Base-by-base conservation (phyloP, 2,329 filamentous ascomycete species). In the Aureobasidium leucospermi region DNA sequence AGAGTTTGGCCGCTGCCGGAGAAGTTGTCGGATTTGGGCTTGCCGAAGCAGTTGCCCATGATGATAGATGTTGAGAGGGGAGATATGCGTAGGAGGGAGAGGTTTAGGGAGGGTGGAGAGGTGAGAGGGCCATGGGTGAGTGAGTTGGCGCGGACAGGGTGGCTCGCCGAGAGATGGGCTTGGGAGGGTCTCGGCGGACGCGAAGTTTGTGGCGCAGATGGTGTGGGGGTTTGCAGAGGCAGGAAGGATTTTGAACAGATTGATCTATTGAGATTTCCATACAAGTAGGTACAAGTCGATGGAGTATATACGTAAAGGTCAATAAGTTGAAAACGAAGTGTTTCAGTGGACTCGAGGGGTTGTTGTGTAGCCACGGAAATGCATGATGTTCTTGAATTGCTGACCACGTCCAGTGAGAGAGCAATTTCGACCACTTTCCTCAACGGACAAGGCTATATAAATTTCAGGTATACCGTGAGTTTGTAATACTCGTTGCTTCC, bases 1-100 rank as follows among this genome's bases (percentile, higher is more conserved):
- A 96, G 79, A 39, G 85, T 82, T 58, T 89, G 87, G 61, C 90
- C 90, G 51, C 88, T 86, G 58, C 83, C 82, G 56, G 83, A 75
- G 76, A 91, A 94, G 72, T 83, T 79, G 66, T 88, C 85, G 34
- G 83, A 76, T 61, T 79, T 81, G 73, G 72, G 63, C 63, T 90
- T 91, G 71, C 90, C 89, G 78, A 89, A 96, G 75, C 90, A 81
- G 72, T 90, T 93, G 61, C 92, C 92, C 92, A 96, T 96, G 64
- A 61, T 73, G 61, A 31, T 49, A 19, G 43, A 34, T 36, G 7
- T 38, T 7, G 1, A 32, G 13, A 41, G 9, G 16, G 55, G 16
- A 28, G 19, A 7, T 16, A 6, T 41, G 11, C 10, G 5, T 28
- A 3, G 36, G 38, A 32, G 19, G 11, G 11, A 10, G n/a, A 31